Conservation (phyloP, 805 yeast genomes). For the Kockiozyma suomiensis region DNA sequence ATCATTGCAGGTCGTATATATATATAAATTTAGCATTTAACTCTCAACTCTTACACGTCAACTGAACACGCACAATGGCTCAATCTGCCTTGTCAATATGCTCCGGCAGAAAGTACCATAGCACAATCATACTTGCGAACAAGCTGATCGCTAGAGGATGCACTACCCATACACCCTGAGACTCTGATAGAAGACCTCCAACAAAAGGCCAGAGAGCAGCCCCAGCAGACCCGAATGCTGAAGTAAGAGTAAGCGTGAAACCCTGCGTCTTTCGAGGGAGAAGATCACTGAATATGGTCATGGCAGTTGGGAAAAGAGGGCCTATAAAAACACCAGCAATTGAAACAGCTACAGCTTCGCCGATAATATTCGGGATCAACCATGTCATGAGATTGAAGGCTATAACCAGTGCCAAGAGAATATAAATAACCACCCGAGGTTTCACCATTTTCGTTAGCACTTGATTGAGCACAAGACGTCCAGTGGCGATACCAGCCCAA, state of each 20-base stretch:
- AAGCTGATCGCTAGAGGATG: conserved; percentile 36
- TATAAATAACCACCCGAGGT: conserved; percentile 45
- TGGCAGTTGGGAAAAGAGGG: conserved; percentile 71
- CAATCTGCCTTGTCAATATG: conserved; percentile 4
- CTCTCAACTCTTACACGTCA: too few species aligned
- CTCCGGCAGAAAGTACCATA: conserved; percentile 32
- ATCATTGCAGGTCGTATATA: too few species aligned
- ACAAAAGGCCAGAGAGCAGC: conserved; percentile 72
- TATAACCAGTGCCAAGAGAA: conserved; percentile 44
- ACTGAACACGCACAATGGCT: too few species aligned
- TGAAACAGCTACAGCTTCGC: conserved; percentile 51
- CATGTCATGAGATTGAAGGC: conserved; percentile 50
- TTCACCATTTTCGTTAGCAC: conserved; percentile 38
- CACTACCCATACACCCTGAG: conserved; percentile 34
- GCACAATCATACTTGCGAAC: conserved; percentile 31
- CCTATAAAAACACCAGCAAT: conserved; percentile 63
- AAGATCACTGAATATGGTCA: conserved; percentile 60
- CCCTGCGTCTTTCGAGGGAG: conserved; percentile 63
- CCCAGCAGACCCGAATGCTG: conserved; percentile 81
- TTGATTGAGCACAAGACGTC: conserved; percentile 54
- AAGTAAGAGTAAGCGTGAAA: conserved; percentile 68
- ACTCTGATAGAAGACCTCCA: conserved; percentile 53
- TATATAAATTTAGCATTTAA: too few species aligned
- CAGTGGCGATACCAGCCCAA: conserved; percentile 71
- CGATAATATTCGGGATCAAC: conserved; percentile 50